These are phyloP conservation scores for Abelmoschus esculentus DNA, from an alignment of 345 rosid genomes.

Conservation along the genomic window DNA sequence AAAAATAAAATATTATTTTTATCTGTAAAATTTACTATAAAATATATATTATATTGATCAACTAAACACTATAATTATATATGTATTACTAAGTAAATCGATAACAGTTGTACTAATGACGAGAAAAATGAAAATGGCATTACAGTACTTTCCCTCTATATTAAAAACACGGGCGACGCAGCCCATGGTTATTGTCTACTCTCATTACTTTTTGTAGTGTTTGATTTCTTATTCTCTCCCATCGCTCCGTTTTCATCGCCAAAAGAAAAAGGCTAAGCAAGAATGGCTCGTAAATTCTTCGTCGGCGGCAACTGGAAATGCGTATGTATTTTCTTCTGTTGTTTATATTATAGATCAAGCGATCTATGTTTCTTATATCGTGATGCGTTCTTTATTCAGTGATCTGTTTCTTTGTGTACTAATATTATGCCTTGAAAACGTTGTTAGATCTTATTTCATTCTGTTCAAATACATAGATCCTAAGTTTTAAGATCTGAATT, in stretches of 20 bases:
- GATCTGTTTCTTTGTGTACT: not conserved
- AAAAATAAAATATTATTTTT: not conserved
- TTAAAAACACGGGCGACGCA: not conserved
- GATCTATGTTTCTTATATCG: not conserved
- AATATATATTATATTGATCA: too few species aligned
- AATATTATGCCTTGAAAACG: not conserved
- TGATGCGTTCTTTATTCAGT: not conserved
- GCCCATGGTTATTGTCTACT: not conserved
- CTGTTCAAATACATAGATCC: not conserved
- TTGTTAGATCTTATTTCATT: slow-evolving; percentile 2
- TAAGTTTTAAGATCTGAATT: slow-evolving; percentile 1
- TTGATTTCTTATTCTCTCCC: not conserved
- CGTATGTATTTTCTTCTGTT: slow-evolving; percentile 24
- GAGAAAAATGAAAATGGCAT: not conserved
- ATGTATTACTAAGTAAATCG: too few species aligned
- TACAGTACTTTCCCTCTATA: not conserved
- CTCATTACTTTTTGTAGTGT: not conserved
- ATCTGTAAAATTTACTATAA: too few species aligned
- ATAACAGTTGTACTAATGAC: too few species aligned
- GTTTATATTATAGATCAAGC: not conserved
- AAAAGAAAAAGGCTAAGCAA: not conserved
- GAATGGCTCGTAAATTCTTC: slow-evolving; percentile 60
- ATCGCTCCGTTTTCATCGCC: slow-evolving; percentile 19
- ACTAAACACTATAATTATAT: too few species aligned
- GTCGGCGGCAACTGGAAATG: slow-evolving; percentile 93